Evolutionary conservation across 768 basidiomycete genomes (phyloP), one percentile per base, ranked within the genome.

Genomic region (Leccinum barrowsii): DNA sequence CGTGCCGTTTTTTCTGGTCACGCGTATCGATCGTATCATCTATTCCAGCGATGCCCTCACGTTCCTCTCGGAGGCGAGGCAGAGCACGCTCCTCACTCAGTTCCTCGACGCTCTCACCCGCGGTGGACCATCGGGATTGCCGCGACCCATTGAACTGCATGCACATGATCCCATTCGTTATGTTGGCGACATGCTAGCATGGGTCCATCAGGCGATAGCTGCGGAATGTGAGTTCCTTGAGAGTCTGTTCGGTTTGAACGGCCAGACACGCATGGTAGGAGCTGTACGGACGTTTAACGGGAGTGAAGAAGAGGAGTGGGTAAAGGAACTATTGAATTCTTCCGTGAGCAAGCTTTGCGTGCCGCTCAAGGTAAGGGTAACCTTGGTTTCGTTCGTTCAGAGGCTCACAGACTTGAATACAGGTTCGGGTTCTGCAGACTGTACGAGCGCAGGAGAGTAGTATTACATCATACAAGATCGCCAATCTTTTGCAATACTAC

Each of bases 111-210:
- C 95, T 0, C 78, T 98, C 8, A 98, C 94, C 0, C 83, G 91
- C 12, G 94, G 95, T 6, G 91, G 90, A 2, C 90, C 86, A 1
- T 88, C 85, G 42, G 92, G 90, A 44, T 77, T 89, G 7, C 92
- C 95, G 11, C 83, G 95, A 5, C 93, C 96, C 1, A 98, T 99
- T 61, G 97, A 98, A 70, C 79, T 99, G 3, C 97, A 99, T 67
- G 97, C 97, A 0, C 97, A 99, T 65, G 97, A 99, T 70, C 96
- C 97, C 0, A 82, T 94, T 63, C 86, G 96, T 32, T 99, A 99
- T 69, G 86, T 96, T 13, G 97, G 97, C 13, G 96, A 98, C 73
- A 98, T 98, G 92, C 85, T 98, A 7, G 96, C 95, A 0, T 98
- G 96, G 96, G 87, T 98, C 1, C 96, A 99, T 73, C 96, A 98